Base-by-base conservation (phyloP, 768 basidiomycete genomes). In the Suillus weaverae region DNA sequence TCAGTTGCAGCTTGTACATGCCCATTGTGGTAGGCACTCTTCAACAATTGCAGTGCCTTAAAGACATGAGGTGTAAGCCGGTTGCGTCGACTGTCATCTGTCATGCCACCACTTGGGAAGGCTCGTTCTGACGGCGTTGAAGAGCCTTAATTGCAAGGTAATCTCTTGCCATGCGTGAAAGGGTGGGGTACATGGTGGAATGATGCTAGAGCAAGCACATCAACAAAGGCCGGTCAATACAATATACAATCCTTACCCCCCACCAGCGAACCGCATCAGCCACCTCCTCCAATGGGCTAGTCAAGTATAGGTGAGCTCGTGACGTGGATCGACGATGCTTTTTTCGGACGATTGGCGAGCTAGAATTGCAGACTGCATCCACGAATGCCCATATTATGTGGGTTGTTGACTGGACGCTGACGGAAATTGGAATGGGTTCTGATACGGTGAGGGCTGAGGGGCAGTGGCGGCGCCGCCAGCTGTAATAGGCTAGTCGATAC, bases 31-130 rank as follows among this genome's bases (percentile, higher is more conserved):
- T 78, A 78, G 2, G 62, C 70, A 69, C 62, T 64, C 62, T 78
- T 78, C 32, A 78, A 46, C 2, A 46, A 46, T 46, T 46, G 44
- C 44, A 66, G 4, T 68, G 67, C 59, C 60, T 71, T 65, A 56
- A 77, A 78, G n/a, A 68, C 69, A 33, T 66, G 43, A 6, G 74
- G 69, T 18, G 55, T 35, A 10, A 78, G 69, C 7, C 64, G 53
- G 61, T 72, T 74, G 18, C 69, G 65, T 36, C 60, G 59, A 3
- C 60, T 50, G 14, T 70, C 71, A 22, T 64, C 73, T 13, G 69
- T 77, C 26, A 74, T 60, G 2, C 72, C 70, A 22, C 68, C 69
- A 64, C 68, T 70, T 11, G 72, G 75, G 60, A 78, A 78, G 14
- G 66, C 68, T 1, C 64, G 22, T 57, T 78, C 74, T 16, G 74